These are phyloP conservation scores for Fomitopsis betulina DNA, from an alignment of 1,284 basidiomycete species.

Conservation along the genomic window DNA sequence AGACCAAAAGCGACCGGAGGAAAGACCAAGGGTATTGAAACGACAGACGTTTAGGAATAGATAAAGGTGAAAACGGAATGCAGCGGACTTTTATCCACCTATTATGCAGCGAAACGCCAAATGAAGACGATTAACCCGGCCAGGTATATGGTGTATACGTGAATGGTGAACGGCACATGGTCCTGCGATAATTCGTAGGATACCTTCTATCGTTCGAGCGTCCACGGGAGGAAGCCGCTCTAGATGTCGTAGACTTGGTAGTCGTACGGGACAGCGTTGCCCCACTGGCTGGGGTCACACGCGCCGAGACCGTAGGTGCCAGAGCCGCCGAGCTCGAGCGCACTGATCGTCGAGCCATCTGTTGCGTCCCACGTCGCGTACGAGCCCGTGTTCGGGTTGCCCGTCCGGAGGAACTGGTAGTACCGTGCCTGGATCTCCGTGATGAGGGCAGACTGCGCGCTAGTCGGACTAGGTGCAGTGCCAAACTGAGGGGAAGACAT, in stretches of 20 bases:
- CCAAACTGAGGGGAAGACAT: slow-evolving; percentile 47
- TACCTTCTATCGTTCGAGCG: neutral
- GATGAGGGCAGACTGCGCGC: slow-evolving; percentile 51
- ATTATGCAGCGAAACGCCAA: slow-evolving; percentile 2
- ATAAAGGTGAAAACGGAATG: neutral
- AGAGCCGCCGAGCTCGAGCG: slow-evolving; percentile 52
- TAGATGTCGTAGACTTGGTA: slow-evolving; percentile 61
- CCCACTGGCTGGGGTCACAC: slow-evolving; percentile 65
- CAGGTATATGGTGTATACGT: slow-evolving; percentile 3
- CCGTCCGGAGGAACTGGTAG: slow-evolving; percentile 56
- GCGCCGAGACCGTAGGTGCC: slow-evolving; percentile 48
- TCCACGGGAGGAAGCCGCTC: neutral
- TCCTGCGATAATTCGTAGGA: neutral
- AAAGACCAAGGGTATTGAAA: neutral
- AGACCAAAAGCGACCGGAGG: neutral
- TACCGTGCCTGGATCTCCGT: slow-evolving; percentile 67
- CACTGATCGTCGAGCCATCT: slow-evolving; percentile 42
- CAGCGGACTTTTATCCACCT: neutral
- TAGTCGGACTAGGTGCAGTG: slow-evolving; percentile 52
- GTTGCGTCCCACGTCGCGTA: slow-evolving; percentile 47
- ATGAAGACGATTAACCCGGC: slow-evolving; percentile 3
- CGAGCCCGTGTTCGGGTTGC: slow-evolving; percentile 51
- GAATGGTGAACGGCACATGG: slow-evolving; percentile 1
- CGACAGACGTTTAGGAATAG: neutral
- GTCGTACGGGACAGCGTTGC: slow-evolving; percentile 55